Percentiles rank a stretch among this genome's conserved stretches.
Evolutionary conservation across 169 alveolate species (phyloP).

Genomic region (Pseudocohnilembus persalinus): DNA sequence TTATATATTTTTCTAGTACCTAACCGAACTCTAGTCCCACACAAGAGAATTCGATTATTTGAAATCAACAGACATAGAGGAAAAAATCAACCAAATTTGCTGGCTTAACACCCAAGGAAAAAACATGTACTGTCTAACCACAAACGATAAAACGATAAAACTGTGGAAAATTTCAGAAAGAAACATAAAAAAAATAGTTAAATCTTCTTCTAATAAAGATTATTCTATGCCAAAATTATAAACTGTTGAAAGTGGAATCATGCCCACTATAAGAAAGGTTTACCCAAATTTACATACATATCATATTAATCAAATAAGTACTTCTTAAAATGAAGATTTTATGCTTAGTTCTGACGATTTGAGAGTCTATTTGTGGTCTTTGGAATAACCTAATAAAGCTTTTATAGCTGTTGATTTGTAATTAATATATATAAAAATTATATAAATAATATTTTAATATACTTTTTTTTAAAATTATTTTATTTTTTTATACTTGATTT

Average conservation of each 20-base stretch:
- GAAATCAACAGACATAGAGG: conserved; percentile 67
- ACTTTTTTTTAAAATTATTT: too few relatives aligned
- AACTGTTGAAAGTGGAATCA: conserved; percentile 44
- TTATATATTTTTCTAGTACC: conserved; percentile 35
- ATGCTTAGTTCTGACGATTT: conserved; percentile 74
- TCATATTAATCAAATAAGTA: conserved; percentile 62
- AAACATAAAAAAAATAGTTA: conserved; percentile 47
- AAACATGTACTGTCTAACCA: conserved; percentile 45
- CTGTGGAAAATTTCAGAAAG: conserved; percentile 65
- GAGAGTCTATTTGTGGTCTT: conserved; percentile 66
- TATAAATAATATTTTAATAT: too few relatives aligned
- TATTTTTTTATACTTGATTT: too few relatives aligned
- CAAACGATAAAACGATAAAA: conserved; percentile 72
- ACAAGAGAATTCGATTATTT: conserved; percentile 69
- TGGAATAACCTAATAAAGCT: conserved; percentile 56
- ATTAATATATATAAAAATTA: too few relatives aligned
- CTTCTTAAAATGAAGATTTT: conserved; percentile 55
- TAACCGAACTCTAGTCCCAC: conserved; percentile 64
- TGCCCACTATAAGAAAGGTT: conserved; percentile 44
- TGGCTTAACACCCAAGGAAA: conserved; percentile 50
- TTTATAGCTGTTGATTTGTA: conserved; percentile 66
- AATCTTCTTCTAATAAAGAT: conserved; percentile 35
- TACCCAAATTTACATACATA: conserved; percentile 47
- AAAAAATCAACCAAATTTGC: conserved; percentile 60
- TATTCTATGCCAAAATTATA: conserved; percentile 45